phyloP scores from a whole-genome alignment of 2,329 filamentous ascomycete species.

The Paecilomyces niveus region DNA sequence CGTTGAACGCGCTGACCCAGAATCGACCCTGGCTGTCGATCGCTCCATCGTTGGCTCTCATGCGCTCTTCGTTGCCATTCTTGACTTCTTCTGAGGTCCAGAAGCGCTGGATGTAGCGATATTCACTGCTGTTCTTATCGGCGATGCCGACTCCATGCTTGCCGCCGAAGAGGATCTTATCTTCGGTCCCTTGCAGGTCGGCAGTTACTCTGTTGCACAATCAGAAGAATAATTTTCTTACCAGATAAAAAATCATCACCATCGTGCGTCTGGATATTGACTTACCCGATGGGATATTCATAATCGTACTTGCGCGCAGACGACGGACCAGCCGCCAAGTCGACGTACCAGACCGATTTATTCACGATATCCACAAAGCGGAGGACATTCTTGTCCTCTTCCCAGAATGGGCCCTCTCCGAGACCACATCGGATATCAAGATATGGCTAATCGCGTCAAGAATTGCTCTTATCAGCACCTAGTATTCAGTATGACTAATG shows the following conservation, averaged over 20 bases:
- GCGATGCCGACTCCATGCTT: slow-evolving; percentile 78
- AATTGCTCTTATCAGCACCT: not conserved
- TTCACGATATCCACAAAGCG: slow-evolving; percentile 64
- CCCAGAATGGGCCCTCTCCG: slow-evolving; percentile 36
- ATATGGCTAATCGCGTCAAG: slow-evolving; percentile 25
- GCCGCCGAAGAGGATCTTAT: slow-evolving; percentile 68
- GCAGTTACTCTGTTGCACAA: slow-evolving; percentile 56
- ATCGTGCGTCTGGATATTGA: not conserved
- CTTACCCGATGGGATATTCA: slow-evolving; percentile 47
- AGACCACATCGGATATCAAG: slow-evolving; percentile 30
- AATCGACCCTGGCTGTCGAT: slow-evolving; percentile 74
- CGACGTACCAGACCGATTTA: slow-evolving; percentile 64
- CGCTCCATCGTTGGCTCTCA: slow-evolving; percentile 71
- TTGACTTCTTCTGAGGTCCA: slow-evolving; percentile 45
- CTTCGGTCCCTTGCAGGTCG: slow-evolving; percentile 61
- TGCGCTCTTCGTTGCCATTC: slow-evolving; percentile 35
- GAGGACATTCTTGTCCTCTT: slow-evolving; percentile 31
- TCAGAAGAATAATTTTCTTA: slow-evolving; percentile 8
- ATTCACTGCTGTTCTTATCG: slow-evolving; percentile 53
- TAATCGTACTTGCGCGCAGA: slow-evolving; percentile 55
- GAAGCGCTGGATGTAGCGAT: slow-evolving; percentile 50
- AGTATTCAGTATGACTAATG: not conserved
- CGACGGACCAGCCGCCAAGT: slow-evolving; percentile 55
- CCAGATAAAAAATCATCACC: not conserved
- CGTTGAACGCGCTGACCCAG: slow-evolving; percentile 83